These are phyloP conservation scores for Hymenochaete sp. DNA, from an alignment of 1,284 basidiomycete genomes.

Conservation along the genomic window DNA sequence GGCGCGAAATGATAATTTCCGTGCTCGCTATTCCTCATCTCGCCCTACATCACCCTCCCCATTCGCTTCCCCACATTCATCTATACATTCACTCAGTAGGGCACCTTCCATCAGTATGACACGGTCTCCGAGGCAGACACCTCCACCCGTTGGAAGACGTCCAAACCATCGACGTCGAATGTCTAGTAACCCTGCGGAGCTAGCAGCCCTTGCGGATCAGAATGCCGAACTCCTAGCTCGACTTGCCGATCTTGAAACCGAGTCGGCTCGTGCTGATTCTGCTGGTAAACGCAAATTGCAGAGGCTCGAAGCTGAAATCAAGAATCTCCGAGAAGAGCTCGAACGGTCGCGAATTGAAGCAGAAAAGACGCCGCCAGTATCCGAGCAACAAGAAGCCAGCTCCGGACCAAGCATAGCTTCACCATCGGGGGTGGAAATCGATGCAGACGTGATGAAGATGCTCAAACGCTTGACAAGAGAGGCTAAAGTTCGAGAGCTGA, in stretches of 20 bases:
- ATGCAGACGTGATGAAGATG: slow-evolving; percentile 12
- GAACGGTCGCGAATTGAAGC: slow-evolving; percentile 62
- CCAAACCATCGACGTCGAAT: slow-evolving; percentile 42
- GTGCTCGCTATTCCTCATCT: slow-evolving; percentile 48
- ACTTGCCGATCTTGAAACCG: slow-evolving; percentile 64
- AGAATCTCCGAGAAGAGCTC: slow-evolving; percentile 58
- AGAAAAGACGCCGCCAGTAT: slow-evolving; percentile 37
- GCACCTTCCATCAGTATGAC: slow-evolving; percentile 14
- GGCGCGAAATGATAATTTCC: slow-evolving; percentile 56
- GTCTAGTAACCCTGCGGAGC: slow-evolving; percentile 59
- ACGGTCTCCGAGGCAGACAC: slow-evolving; percentile 21
- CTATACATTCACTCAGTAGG: slow-evolving; percentile 20
- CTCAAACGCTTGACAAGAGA: slow-evolving; percentile 14
- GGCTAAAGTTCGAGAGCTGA: slow-evolving; percentile 26
- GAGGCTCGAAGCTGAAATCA: slow-evolving; percentile 70
- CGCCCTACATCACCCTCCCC: slow-evolving; percentile 26
- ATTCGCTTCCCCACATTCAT: slow-evolving; percentile 21
- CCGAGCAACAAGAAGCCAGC: slow-evolving; percentile 3
- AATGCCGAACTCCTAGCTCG: slow-evolving; percentile 72
- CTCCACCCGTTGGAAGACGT: slow-evolving; percentile 23
- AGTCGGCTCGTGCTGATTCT: slow-evolving; percentile 57
- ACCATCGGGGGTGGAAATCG: too few species aligned
- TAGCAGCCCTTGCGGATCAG: slow-evolving; percentile 66
- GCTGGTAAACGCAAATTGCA: slow-evolving; percentile 60
- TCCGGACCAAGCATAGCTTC: too few species aligned